These are phyloP conservation scores for Aspergillus ochraceus DNA, from an alignment of 2,329 filamentous ascomycete genomes.

Conservation along the genomic window DNA sequence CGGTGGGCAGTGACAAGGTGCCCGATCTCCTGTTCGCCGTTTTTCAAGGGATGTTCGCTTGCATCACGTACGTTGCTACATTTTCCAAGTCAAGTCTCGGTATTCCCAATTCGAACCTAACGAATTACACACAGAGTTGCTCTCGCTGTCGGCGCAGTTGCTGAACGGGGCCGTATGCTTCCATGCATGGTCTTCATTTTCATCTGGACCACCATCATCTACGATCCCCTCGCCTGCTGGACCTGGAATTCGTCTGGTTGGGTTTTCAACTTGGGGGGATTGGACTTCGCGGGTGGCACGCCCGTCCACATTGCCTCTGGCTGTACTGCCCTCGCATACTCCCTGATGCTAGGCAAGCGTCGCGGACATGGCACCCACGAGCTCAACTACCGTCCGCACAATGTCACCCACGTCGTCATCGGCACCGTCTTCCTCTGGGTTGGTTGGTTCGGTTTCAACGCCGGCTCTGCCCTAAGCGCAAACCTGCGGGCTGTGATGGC, in stretches of 20 bases:
- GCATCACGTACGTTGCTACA: constrained; percentile 68
- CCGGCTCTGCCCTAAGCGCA: constrained; percentile 75
- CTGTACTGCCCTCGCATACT: constrained; percentile 81
- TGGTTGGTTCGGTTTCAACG: constrained; percentile 95
- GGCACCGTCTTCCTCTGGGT: constrained; percentile 95
- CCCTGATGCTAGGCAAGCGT: constrained; percentile 85
- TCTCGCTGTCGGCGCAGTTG: constrained; percentile 79
- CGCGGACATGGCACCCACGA: constrained; percentile 82
- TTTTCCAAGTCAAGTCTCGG: background rate
- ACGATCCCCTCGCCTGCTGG: constrained; percentile 93
- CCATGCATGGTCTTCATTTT: constrained; percentile 92
- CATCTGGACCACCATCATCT: constrained; percentile 84
- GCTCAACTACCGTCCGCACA: constrained; percentile 88
- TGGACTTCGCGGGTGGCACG: constrained; percentile 88
- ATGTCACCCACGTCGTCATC: constrained; percentile 88
- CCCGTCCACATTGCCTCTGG: constrained; percentile 88
- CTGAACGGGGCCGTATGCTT: constrained; percentile 83
- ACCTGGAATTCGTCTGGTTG: constrained; percentile 86
- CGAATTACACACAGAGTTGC: constrained; percentile 61
- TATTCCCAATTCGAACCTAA: background rate
- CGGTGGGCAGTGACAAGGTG: constrained; percentile 69
- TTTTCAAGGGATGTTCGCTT: constrained; percentile 63
- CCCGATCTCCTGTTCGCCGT: constrained; percentile 83
- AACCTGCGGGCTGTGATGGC: constrained; percentile 87
- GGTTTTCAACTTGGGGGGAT: constrained; percentile 74